Evolutionary conservation across 177 flowering plant genomes (phyloP), one percentile per base, ranked within the genome.

Genomic region (Telopea speciosissima): DNA sequence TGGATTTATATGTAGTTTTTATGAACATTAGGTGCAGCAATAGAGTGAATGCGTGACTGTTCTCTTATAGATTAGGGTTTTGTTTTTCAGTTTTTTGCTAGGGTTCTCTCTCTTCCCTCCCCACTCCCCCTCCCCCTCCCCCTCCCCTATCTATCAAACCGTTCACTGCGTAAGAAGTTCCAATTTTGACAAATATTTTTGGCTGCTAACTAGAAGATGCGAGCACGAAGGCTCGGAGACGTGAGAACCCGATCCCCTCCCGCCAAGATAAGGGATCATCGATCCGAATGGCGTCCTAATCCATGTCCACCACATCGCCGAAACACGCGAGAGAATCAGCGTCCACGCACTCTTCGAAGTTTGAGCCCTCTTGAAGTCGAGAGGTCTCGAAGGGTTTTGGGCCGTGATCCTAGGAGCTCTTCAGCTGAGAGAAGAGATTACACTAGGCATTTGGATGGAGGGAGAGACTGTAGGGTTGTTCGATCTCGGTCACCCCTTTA

Each of bases 341-440:
- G 64, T 56, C 54, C 67, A 1, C 71, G 66, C 2, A 10, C 63
- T 1, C 44, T 67, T 33, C 64, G 68, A 68, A 79, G 83, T 49
- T 63, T 65, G 68, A 80, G 77, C 63, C 86, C 81, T 65, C 54
- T 56, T 68, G 75, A 72, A 31, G 31, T 33, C 2, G 79, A 77
- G 22, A 75, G 72, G 64, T 66, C 73, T 24, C 65, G 68, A 28
- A 72, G 74, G 70, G 59, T 71, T 24, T 24, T 31, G 52, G 71
- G 61, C 49, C 69, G 69, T 36, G 73, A 68, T 36, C 66, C 71
- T 33, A 73, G 79, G n/a, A 76, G 73, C 33, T 13, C 25, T 28
- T 80, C 79, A 10, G 23, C 67, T 24, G 88, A 80, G 28, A 73
- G 79, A 70, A 77, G 83, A 73, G 87, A 82, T 19, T 81, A 74